Evolutionary conservation across 352 stramenopile genomes (phyloP), one percentile per base, ranked within the genome.

Genomic region (Phytophthora fragariae): DNA sequence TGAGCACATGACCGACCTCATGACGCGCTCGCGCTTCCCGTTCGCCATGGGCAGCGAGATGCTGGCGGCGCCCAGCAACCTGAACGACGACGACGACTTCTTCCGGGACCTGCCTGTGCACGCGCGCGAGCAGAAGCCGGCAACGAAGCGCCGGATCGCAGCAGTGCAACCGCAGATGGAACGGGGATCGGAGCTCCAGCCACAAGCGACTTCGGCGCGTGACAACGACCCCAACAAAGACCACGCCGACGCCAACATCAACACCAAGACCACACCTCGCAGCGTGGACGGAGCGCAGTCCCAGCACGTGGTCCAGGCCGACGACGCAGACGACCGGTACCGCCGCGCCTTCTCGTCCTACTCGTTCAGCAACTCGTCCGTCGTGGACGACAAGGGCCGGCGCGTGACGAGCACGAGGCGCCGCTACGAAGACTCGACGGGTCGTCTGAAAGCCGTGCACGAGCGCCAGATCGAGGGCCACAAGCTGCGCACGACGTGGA

Each of bases 61-160:
- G 68, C 21, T 84, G 14, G 58, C 68, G 29, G 29, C 54, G 5
- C 73, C 70, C 41, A 72, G 57, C 44, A 63, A 63, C 29, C 39
- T 76, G 33, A 73, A 84, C 35, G 79, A 87, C 29, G 79, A 87
- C 57, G 75, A 82, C 61, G 79, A 83, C 5, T 89, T 87, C 72
- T 89, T 87, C 75, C 65, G 78, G n/a, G 82, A 89, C 61, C 62
- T 89, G n/a, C 64, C 71, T n/a, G 49, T 75, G 6, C 59, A 62
- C 56, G 62, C 52, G 24, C 61, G 70, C 41, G 61, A 77, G 21
- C 64, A 77, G 62, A 14, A 67, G 54, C 27, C 33, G n/a, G 21
- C 64, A 11, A 63, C 37, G 11, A 21, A 56, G 17, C 29, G 55
- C 33, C 24, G 61, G 15, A 5, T 19, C 12, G 33, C 50, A 46